Base-by-base conservation (phyloP, 768 basidiomycete genomes). In the Rhodocollybia butyracea region DNA sequence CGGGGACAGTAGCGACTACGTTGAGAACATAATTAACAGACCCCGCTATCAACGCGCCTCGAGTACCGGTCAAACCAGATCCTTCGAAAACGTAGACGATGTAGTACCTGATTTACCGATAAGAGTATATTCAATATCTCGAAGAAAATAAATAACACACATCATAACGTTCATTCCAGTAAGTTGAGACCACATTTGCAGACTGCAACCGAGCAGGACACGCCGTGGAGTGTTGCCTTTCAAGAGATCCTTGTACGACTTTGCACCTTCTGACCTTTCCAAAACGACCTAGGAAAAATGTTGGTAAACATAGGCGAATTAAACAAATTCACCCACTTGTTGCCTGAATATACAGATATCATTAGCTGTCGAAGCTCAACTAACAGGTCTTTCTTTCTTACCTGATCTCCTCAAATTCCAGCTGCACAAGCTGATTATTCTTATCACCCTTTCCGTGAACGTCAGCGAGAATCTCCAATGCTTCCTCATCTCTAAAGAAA, bases 131-230 rank as follows among this genome's bases (percentile, higher is more conserved):
- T 27, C 19, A 26, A 15, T 12, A 32, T 21, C 29, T 7, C 5
- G 10, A 29, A 54, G 21, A 45, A 46, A 47, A 45, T 15, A 26
- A n/a, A 46, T 34, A 17, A 61, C 73, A 32, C 60, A 83, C 87
- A 91, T 88, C 88, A 91, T 90, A 62, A 89, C 80, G 65, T 90
- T 89, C 84, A 90, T 88, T 32, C 87, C 86, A 10, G 77, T 78
- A 19, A 89, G 72, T 63, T 91, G 89, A 57, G 82, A 83, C 89
- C 88, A 91, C 81, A 86, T 86, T 68, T 92, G 89, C 36, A 90
- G 71, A n/a, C 76, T 76, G 57, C 77, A 76, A 34, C 88, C 90
- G 24, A 91, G 77, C 56, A 79, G 70, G 27, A 90, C 87, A 63
- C 89, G 86, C 51, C 88, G 82, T 48, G 86, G 72, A 59, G 88